Base-by-base conservation (phyloP, 75 land plant genomes). In the Selaginella moellendorffii region DNA sequence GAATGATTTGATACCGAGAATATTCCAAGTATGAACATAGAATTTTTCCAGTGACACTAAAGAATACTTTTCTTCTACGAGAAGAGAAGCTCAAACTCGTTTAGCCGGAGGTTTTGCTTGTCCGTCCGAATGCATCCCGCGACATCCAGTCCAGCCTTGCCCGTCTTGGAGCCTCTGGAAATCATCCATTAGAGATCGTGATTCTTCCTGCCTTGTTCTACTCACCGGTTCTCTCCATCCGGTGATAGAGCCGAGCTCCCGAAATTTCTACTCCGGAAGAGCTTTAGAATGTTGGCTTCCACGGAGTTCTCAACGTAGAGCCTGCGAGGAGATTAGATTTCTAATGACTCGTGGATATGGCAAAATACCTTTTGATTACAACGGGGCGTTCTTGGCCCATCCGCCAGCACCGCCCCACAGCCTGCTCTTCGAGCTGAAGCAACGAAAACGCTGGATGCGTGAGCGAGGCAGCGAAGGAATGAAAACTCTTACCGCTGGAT, bases 341-440 rank as follows among this genome's bases (percentile, higher is more conserved):
- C 5, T 36, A 5, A 5, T 5, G 5, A 5, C 14, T 5, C 14
- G 46, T 36, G 46, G 5, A 36, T n/a, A n/a, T n/a, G n/a, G n/a
- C n/a, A n/a, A n/a, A n/a, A n/a, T 24, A 75, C 78, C 78, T 76
- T 61, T 76, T 76, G 64, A 76, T 76, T 19, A 76, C 78, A 53
- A 76, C 78, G 24, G 78, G 78, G 20, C 78, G 60, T 65, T 76
- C 78, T 54, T 76, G 78, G 26, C 78, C 78, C 78, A 76, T 76
- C 28, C 78, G 61, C 78, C 78, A 76, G 78, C 78, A 76, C 1
- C 78, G 69, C 31, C 78, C 78, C n/a, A 76, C 78, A 30, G 78
- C 78, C 54, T 76, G 78, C 66, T 76, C 78, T 62, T 76, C 78
- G 26, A 76, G 78, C 78, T 76, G 74, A 60, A 63, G 24, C 2